These are phyloP conservation scores for Aspergillus nidulans DNA, from an alignment of 495 filamentous ascomycete species.

Conservation along the genomic window DNA sequence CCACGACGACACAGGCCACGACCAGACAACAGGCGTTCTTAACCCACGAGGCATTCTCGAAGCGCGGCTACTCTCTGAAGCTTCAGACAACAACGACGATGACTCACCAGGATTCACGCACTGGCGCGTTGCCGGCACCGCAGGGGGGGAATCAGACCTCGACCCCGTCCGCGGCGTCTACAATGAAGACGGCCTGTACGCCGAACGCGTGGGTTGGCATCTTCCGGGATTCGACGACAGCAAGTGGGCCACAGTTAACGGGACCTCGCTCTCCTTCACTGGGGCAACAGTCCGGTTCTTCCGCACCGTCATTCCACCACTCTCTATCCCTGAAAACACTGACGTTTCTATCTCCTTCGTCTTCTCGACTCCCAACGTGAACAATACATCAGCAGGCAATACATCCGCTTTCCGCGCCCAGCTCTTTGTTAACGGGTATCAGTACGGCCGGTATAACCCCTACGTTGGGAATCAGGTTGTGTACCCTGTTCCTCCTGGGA, in stretches of 20 bases:
- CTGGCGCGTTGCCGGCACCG: conserved; percentile 73
- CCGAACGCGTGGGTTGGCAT: conserved; percentile 65
- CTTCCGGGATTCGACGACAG: conserved; percentile 53
- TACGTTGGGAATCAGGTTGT: conserved; percentile 49
- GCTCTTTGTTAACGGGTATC: conserved; percentile 48
- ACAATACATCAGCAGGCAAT: background rate
- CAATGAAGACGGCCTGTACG: conserved; percentile 68
- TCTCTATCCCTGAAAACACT: conserved; percentile 40
- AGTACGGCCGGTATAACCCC: conserved; percentile 47
- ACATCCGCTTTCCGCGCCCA: conserved; percentile 31
- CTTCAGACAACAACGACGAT: conserved; percentile 7
- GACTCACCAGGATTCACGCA: conserved; percentile 36
- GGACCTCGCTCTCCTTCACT: conserved; percentile 35
- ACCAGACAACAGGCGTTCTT: conserved; percentile 61
- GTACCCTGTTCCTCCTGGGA: conserved; percentile 46
- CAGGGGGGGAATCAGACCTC: conserved; percentile 63
- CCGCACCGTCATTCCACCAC: conserved; percentile 45
- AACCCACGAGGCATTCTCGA: conserved; percentile 63
- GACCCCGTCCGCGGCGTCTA: conserved; percentile 64
- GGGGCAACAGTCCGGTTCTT: conserved; percentile 53
- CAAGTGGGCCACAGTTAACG: conserved; percentile 29
- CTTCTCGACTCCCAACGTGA: conserved; percentile 23
- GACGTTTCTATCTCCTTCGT: conserved; percentile 47
- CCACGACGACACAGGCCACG: conserved; percentile 69
- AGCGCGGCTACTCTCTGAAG: conserved; percentile 40